Evolutionary conservation across 495 filamentous ascomycete genomes (phyloP).

Genomic region (Neurospora tetraspora): DNA sequence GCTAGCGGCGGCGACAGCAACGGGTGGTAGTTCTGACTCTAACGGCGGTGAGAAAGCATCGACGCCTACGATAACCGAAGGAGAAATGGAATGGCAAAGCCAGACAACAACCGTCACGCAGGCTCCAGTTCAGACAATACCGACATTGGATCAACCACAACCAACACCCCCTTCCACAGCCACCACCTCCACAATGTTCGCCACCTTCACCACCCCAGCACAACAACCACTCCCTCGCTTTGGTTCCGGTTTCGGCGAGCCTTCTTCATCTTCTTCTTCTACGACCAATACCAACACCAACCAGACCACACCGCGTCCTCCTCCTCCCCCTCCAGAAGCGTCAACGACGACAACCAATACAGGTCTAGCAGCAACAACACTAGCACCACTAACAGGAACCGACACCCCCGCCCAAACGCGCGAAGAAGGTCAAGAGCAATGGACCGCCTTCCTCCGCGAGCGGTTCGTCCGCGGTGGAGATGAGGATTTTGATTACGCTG

Average conservation of each 20-base stretch:
- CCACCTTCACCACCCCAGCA: background rate
- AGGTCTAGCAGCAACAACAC: background rate
- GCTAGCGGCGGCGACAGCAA: constrained; percentile 36
- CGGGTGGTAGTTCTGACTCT: constrained; percentile 4
- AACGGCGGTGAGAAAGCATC: background rate
- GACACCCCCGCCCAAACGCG: constrained; percentile 48
- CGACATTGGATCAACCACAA: background rate
- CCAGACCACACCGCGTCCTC: background rate
- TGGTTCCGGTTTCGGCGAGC: background rate
- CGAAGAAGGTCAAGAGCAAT: constrained; percentile 55
- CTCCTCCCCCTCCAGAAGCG: background rate
- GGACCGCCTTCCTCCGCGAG: constrained; percentile 57
- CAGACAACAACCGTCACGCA: background rate
- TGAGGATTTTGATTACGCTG: constrained; percentile 62
- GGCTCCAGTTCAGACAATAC: background rate
- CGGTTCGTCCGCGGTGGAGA: constrained; percentile 65
- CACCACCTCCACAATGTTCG: background rate
- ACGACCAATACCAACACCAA: background rate
- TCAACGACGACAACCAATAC: background rate
- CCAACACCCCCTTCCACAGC: background rate
- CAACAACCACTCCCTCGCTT: background rate
- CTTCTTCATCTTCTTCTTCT: background rate
- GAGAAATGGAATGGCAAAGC: background rate
- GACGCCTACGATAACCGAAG: background rate
- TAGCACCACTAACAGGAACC: constrained; percentile 4